A percentile compares a stretch with the other conserved stretches of the same genome.
Conservation (phyloP, 768 basidiomycete species). For the Trametes villosa region DNA sequence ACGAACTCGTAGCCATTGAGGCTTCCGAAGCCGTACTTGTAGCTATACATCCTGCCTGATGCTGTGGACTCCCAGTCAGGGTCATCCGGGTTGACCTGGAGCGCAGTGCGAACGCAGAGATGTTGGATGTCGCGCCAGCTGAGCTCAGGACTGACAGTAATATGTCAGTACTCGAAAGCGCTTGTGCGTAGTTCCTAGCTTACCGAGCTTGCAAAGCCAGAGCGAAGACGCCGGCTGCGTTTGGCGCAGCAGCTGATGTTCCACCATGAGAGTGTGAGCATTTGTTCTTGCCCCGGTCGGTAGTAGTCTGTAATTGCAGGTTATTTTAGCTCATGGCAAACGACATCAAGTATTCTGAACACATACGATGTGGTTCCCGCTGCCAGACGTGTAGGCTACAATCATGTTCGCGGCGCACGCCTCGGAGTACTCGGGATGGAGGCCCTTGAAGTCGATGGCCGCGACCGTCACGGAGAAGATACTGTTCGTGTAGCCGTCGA, state of each 20-base stretch:
- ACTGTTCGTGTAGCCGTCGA: slow-evolving; percentile 98
- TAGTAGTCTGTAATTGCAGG: slow-evolving; percentile 71
- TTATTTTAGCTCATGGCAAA: slow-evolving; percentile 10
- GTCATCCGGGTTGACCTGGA: slow-evolving; percentile 83
- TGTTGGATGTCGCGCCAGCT: slow-evolving; percentile 98
- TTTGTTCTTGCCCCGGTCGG: slow-evolving; percentile 83
- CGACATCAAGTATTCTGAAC: slow-evolving; percentile 2
- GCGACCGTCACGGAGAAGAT: slow-evolving; percentile 96
- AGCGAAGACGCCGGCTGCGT: slow-evolving; percentile 92
- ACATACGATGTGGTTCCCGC: slow-evolving; percentile 85
- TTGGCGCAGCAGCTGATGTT: slow-evolving; percentile 96
- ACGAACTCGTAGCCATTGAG: slow-evolving; percentile 86
- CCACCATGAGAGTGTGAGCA: slow-evolving; percentile 90
- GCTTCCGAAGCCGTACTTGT: slow-evolving; percentile 96
- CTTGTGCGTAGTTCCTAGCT: slow-evolving; percentile 5
- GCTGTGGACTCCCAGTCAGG: slow-evolving; percentile 93
- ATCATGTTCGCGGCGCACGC: slow-evolving; percentile 97
- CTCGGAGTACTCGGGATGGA: slow-evolving; percentile 97
- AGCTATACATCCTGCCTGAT: slow-evolving; percentile 68
- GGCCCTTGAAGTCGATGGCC: slow-evolving; percentile 90
- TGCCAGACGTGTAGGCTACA: slow-evolving; percentile 94
- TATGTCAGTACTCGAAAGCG: slow-evolving; percentile 15
- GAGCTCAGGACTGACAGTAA: slow-evolving; percentile 73
- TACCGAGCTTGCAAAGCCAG: slow-evolving; percentile 88
- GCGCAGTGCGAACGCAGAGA: slow-evolving; percentile 76